Base-by-base conservation (phyloP, 2,329 filamentous ascomycete species). In the Sclerotinia sclerotiorum region DNA sequence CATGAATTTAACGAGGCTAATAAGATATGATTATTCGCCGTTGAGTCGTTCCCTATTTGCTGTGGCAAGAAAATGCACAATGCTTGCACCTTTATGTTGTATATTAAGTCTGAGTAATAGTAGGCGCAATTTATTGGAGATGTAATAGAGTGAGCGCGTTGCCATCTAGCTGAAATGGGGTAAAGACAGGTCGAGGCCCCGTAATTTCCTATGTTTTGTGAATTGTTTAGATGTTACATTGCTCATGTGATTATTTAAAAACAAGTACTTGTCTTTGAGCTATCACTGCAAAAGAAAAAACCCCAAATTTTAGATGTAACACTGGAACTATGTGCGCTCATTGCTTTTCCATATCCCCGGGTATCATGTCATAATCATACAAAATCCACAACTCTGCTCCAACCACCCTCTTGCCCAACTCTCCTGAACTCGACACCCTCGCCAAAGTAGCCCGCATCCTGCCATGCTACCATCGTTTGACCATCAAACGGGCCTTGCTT, bases 401-500 rank as follows among this genome's bases (percentile, higher is more conserved):
- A 78, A 29, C 79, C 82, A 32, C 74, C 74, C 32, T 84, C 84
- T 57, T 84, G 82, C 15, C 85, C 87, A 8, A 81, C 84, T 70
- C 80, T 82, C 72, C 88, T 85, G 74, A 94, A 94, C 77, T 94
- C 94, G 32, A 97, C 93, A 0, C 92, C 92, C 72, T 95, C 90
- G 17, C 89, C 90, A 79, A 99, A 99, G 78, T 98, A 98, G 3
- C 95, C 95, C 32, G 93, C 93, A 71, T 92, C 88, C 73, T 90
- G 88, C 95, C 95, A 99, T 2, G 92, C 91, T 74, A 88, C 87
- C 95, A 99, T 98, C 49, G 90, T 94, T 6, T 84, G 79, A 10
- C 85, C 87, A 76, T 97, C 93, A 78, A 93, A 99, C 0, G 95
- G 94, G 0, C 95, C 95, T 79, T 99, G 93, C 69, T 86, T 85